Percentiles rank a stretch among this genome's conserved stretches.
Conservation (phyloP, 129 eudicot genomes). For the Tagetes erecta region DNA sequence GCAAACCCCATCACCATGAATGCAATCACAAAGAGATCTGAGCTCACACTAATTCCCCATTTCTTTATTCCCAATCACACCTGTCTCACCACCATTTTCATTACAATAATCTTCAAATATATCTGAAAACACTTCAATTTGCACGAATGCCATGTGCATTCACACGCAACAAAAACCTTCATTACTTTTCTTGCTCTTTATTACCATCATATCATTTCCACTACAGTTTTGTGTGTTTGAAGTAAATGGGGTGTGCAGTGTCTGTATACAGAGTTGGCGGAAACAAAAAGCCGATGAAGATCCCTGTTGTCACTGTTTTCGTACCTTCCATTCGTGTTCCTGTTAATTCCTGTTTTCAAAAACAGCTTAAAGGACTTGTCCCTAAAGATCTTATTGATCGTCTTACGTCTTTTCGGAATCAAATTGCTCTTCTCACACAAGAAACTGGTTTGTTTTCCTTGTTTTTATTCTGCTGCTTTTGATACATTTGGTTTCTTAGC, state of each 20-base stretch:
- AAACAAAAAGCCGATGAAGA: slow-evolving; percentile 49
- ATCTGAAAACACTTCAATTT: background rate
- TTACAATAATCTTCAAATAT: slow-evolving; percentile 13
- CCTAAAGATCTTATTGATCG: slow-evolving; percentile 64
- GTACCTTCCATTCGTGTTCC: slow-evolving; percentile 69
- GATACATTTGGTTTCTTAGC: too few relatives aligned
- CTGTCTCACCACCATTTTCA: background rate
- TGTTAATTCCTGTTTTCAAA: slow-evolving; percentile 38
- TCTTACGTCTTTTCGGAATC: slow-evolving; percentile 57
- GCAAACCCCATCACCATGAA: slow-evolving; percentile 30
- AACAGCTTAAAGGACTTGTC: slow-evolving; percentile 54
- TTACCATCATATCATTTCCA: background rate
- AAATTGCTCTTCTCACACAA: slow-evolving; percentile 57
- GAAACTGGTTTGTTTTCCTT: slow-evolving; percentile 51
- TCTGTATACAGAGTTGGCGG: slow-evolving; percentile 49
- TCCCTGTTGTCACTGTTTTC: slow-evolving; percentile 61
- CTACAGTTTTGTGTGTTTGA: background rate
- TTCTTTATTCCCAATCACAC: slow-evolving; percentile 34
- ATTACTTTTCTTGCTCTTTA: background rate
- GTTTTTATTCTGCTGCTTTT: too few relatives aligned
- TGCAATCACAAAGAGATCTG: slow-evolving; percentile 34
- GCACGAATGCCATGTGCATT: slow-evolving; percentile 40
- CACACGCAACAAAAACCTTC: slow-evolving; percentile 34
- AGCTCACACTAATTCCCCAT: slow-evolving; percentile 16
- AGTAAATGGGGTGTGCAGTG: slow-evolving; percentile 66